Conservation (phyloP, 345 rosid species). For the Boechera stricta region DNA sequence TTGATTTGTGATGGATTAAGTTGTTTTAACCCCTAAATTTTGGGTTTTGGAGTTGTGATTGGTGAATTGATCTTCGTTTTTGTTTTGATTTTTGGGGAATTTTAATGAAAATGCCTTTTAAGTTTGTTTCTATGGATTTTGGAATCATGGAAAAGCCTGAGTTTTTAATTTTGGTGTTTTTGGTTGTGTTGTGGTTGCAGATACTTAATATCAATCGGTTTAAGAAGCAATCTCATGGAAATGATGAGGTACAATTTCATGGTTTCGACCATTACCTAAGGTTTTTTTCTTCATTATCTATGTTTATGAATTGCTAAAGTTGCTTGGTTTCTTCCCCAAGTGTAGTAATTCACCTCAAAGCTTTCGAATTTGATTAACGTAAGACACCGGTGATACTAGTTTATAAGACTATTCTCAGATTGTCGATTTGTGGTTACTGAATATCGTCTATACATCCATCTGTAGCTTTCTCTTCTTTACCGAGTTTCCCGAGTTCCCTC, state of each 20-base stretch:
- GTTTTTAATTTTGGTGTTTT: slow-evolving; percentile 5
- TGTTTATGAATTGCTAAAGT: slow-evolving; percentile 21
- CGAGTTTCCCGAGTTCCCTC: background rate
- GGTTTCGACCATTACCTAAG: background rate
- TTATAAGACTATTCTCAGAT: slow-evolving; percentile 16
- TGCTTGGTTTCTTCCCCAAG: background rate
- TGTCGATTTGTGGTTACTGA: background rate
- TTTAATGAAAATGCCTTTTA: background rate
- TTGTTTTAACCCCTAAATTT: slow-evolving; percentile 10
- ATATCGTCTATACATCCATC: background rate
- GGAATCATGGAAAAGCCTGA: background rate
- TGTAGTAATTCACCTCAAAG: background rate
- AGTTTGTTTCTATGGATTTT: background rate
- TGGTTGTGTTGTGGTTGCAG: slow-evolving; percentile 52
- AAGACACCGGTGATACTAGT: background rate
- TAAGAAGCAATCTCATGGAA: slow-evolving; percentile 84
- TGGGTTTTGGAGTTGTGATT: slow-evolving; percentile 29
- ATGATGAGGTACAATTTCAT: slow-evolving; percentile 72
- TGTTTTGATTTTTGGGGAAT: too few relatives aligned
- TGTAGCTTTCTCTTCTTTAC: background rate
- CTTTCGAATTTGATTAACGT: background rate
- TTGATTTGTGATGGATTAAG: slow-evolving; percentile 21
- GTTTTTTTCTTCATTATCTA: background rate
- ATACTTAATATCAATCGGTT: slow-evolving; percentile 86
- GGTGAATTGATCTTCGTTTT: background rate